A percentile compares a stretch with the other conserved stretches of the same genome.
Conservation (phyloP, 2,329 filamentous ascomycete genomes). For the Fusarium verticillioides region DNA sequence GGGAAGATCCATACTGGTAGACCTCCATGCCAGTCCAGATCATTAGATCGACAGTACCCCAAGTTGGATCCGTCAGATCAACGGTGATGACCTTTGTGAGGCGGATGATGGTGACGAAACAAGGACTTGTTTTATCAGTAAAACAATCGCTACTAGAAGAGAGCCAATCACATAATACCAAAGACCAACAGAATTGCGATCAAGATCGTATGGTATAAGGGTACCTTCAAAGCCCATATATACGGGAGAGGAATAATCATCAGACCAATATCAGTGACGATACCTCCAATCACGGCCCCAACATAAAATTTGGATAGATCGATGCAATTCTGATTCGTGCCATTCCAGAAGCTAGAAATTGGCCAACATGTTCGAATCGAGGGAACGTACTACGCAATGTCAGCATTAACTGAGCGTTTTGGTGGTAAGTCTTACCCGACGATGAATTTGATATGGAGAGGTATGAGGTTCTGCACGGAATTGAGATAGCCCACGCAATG, state of each 20-base stretch:
- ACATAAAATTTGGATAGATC: slow-evolving; percentile 13
- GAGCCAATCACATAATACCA: background rate
- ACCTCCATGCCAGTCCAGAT: slow-evolving; percentile 14
- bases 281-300: slow-evolving; percentile 6
- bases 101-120: slow-evolving; percentile 6
- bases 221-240: background rate
- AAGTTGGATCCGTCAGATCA: background rate
- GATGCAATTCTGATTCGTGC: slow-evolving; percentile 8
- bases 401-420: background rate
- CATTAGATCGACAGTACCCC: slow-evolving; percentile 4
- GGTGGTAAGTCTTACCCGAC: background rate
- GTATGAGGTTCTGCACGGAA: background rate
- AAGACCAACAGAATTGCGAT: slow-evolving; percentile 3
- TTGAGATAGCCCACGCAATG: slow-evolving; percentile 3
- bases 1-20: background rate
- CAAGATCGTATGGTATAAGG: background rate
- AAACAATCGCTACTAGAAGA: fast-evolving
- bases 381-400: background rate
- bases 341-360: slow-evolving; percentile 2
- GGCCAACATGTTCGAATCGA: slow-evolving; percentile 16
- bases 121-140: background rate
- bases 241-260: slow-evolving; percentile 5
- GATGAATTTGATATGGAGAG: no score
- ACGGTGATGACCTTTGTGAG: slow-evolving; percentile 2
- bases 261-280: slow-evolving; percentile 2